Evolutionary conservation across 768 basidiomycete species (phyloP).

Genomic region (Leccinellum albellum): DNA sequence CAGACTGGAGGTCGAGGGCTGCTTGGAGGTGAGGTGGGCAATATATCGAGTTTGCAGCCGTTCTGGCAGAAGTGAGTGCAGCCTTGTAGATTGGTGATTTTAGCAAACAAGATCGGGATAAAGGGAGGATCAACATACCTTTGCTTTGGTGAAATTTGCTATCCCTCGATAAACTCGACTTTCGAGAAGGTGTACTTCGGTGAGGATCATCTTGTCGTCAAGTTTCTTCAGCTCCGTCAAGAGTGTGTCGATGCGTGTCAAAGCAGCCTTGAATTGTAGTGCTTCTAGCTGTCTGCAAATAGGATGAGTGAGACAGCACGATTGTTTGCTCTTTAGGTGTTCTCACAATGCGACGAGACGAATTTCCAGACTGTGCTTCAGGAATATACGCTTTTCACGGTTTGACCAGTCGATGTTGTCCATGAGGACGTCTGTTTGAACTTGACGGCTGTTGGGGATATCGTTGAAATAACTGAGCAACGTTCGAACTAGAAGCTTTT

Average conservation of each 20-base stretch:
- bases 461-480: slow-evolving; percentile 84
- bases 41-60: slow-evolving; percentile 94
- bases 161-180: slow-evolving; percentile 87
- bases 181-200: slow-evolving; percentile 94
- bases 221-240: slow-evolving; percentile 87
- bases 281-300: slow-evolving; percentile 64
- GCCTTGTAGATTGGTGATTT: slow-evolving; percentile 43
- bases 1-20: slow-evolving; percentile 62
- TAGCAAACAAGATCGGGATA: neutral
- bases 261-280: slow-evolving; percentile 71
- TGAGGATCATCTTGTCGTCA: slow-evolving; percentile 97
- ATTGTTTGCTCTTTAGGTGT: neutral
- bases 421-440: slow-evolving; percentile 80
- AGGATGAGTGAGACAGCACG: slow-evolving; percentile 1
- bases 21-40: slow-evolving; percentile 71
- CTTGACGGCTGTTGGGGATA: slow-evolving; percentile 69
- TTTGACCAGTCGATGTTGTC: slow-evolving; percentile 95
- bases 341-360: slow-evolving; percentile 72
- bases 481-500: slow-evolving; percentile 66
- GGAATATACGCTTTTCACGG: slow-evolving; percentile 87
- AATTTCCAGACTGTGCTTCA: slow-evolving; percentile 91
- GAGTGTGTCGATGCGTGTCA: slow-evolving; percentile 80
- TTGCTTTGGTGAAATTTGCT: slow-evolving; percentile 85
- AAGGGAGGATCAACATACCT: slow-evolving; percentile 44
- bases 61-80: slow-evolving; percentile 83